These are phyloP conservation scores for Guyanaporus albipodus DNA, from an alignment of 768 basidiomycete species.

Conservation along the genomic window DNA sequence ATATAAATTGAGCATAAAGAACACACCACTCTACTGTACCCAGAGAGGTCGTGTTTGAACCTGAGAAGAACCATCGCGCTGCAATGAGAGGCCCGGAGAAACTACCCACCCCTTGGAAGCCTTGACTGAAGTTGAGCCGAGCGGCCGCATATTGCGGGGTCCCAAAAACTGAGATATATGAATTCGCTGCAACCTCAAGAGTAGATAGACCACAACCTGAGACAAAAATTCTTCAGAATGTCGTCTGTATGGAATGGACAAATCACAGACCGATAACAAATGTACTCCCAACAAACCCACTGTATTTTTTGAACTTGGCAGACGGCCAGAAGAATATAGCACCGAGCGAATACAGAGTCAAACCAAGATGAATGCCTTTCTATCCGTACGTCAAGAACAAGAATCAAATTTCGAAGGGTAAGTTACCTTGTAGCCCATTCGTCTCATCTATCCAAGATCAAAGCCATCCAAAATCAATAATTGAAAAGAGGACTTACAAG, in stretches of 20 bases:
- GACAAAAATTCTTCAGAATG: neutral
- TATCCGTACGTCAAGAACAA: constrained; percentile 11
- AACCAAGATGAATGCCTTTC: constrained; percentile 62
- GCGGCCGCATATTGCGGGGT: constrained; percentile 67
- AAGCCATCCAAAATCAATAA: neutral
- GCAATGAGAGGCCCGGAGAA: constrained; percentile 75
- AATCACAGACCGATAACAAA: constrained; percentile 53
- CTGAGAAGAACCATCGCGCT: constrained; percentile 69
- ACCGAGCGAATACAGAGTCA: constrained; percentile 56
- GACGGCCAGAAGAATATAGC: constrained; percentile 81
- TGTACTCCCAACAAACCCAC: constrained; percentile 71
- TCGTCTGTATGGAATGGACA: neutral
- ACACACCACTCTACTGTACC: constrained; percentile 64
- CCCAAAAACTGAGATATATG: constrained; percentile 69
- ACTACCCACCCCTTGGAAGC: constrained; percentile 72
- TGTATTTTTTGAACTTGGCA: constrained; percentile 61
- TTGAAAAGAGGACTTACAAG: constrained; percentile 41
- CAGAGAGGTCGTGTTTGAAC: constrained; percentile 54
- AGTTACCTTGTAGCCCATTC: constrained; percentile 62
- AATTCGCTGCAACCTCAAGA: constrained; percentile 73
- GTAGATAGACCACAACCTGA: constrained; percentile 62
- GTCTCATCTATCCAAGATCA: constrained; percentile 45
- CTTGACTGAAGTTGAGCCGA: constrained; percentile 76
- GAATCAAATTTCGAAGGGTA: neutral
- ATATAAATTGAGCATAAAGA: neutral